phyloP scores from a whole-genome alignment of 805 yeast species.

The Zygosaccharomyces gambellarensis region DNA sequence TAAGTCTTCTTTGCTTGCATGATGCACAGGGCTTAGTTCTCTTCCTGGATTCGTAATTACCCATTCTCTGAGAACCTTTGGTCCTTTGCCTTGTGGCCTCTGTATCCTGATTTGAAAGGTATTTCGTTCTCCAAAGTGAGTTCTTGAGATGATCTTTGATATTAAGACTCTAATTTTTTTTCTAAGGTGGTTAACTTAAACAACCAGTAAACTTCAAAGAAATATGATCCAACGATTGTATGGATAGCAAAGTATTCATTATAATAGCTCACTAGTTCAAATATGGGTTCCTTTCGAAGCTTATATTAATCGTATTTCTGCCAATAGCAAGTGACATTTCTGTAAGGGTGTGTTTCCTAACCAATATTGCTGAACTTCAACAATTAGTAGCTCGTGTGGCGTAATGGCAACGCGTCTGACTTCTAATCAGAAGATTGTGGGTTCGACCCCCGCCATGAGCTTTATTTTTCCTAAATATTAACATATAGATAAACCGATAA shows the following conservation, averaged over 20 bases:
- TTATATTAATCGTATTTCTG: not conserved
- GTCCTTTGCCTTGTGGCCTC: not conserved
- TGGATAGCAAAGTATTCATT: too few species aligned
- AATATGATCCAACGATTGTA: not conserved
- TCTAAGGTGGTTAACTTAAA: not conserved
- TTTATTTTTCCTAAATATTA: conserved; percentile 19
- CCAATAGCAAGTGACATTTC: not conserved
- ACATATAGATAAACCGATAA: too few species aligned
- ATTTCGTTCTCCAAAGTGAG: not conserved
- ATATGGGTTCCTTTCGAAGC: not conserved
- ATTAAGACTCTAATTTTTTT: not conserved
- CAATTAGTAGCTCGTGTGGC: conserved; percentile 44
- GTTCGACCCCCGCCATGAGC: conserved; percentile 54
- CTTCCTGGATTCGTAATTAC: conserved; percentile 21
- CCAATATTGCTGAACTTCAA: not conserved
- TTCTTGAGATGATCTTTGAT: not conserved
- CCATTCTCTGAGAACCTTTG: conserved; percentile 9
- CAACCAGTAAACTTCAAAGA: not conserved
- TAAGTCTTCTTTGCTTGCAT: conserved; percentile 60
- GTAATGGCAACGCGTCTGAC: conserved; percentile 56
- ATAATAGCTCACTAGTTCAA: too few species aligned
- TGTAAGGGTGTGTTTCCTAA: not conserved
- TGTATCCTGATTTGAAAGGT: not conserved
- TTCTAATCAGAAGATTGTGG: conserved; percentile 53
- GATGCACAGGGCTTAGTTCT: conserved; percentile 54